Conservation (phyloP, 768 basidiomycete species). For the Tephrocybe sp. region DNA sequence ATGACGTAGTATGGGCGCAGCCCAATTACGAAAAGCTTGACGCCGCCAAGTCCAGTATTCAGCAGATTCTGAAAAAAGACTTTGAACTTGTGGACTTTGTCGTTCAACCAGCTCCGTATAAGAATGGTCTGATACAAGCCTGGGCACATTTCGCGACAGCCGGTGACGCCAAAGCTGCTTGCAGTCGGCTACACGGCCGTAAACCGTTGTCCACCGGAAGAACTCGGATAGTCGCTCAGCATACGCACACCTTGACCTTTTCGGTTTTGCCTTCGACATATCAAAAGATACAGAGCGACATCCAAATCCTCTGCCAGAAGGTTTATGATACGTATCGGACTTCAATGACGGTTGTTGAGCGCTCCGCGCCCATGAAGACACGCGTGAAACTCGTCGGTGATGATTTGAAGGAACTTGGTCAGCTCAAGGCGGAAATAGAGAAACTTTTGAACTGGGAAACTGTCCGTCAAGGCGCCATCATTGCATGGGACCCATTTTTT, state of each 20-base stretch:
- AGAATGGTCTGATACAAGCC: conserved; percentile 37
- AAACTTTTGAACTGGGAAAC: conserved; percentile 60
- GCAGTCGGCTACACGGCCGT: conserved; percentile 42
- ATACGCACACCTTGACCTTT: conserved; percentile 52
- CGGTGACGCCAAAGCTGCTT: conserved; percentile 49
- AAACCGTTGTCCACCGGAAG: conserved; percentile 43
- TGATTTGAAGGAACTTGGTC: conserved; percentile 45
- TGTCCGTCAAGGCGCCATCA: conserved; percentile 45
- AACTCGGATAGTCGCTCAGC: conserved; percentile 46
- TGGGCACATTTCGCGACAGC: conserved; percentile 57
- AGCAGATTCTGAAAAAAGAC: conserved; percentile 34
- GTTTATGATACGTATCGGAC: conserved; percentile 28
- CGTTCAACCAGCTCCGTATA: conserved; percentile 48
- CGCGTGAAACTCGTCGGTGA: conserved; percentile 49
- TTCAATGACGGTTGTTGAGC: conserved; percentile 22
- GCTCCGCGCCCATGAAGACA: conserved; percentile 19
- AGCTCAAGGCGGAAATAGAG: conserved; percentile 60
- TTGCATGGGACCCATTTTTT: conserved; percentile 70
- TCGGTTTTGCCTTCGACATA: conserved; percentile 35
- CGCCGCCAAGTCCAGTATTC: conserved; percentile 33
- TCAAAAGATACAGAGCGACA: conserved; percentile 38
- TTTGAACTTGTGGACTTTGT: conserved; percentile 39
- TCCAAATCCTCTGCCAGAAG: conserved; percentile 39
- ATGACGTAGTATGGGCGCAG: conserved; percentile 49
- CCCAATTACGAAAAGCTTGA: conserved; percentile 42